Evolutionary conservation across 495 filamentous ascomycete species (phyloP).

Genomic region (Trypethelium eluteriae): DNA sequence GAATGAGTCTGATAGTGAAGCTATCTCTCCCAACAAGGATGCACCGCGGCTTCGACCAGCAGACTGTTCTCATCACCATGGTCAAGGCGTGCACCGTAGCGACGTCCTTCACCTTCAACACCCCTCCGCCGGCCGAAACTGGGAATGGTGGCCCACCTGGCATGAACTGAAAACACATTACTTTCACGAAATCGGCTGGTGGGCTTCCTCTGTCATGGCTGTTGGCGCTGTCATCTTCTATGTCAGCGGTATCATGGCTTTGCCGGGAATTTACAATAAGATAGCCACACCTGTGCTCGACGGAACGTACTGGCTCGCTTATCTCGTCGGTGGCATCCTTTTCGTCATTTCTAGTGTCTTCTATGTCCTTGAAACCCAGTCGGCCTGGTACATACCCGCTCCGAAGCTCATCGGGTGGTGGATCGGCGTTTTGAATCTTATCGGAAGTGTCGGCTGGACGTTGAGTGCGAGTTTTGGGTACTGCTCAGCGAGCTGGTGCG

Average conservation of each 20-base stretch:
- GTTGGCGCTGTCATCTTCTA: conserved; percentile 16
- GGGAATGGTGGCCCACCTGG: conserved; percentile 21
- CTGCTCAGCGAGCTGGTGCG: conserved; percentile 16
- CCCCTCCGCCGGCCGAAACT: conserved; percentile 13
- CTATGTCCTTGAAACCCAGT: conserved; percentile 19
- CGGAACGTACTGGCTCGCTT: conserved; percentile 15
- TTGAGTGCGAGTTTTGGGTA: conserved; percentile 14
- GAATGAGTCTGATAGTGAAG: not conserved
- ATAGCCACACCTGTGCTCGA: conserved; percentile 13
- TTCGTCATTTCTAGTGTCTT: conserved; percentile 12
- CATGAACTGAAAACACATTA: conserved; percentile 16
- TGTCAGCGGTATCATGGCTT: conserved; percentile 14
- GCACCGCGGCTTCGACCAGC: not conserved
- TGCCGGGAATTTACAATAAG: conserved; percentile 20
- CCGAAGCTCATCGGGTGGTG: conserved; percentile 15
- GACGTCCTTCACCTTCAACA: conserved; percentile 4
- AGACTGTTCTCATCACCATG: conserved; percentile 15
- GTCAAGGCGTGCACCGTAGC: conserved; percentile 2
- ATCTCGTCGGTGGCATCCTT: conserved; percentile 15
- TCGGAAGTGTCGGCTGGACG: conserved; percentile 18
- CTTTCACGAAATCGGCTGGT: conserved; percentile 18
- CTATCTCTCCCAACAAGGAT: not conserved
- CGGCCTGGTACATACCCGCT: conserved; percentile 17
- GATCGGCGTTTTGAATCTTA: conserved; percentile 16
- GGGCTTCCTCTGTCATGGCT: conserved; percentile 12